Conservation (phyloP, 768 basidiomycete species). For the Steccherinum ochraceum region DNA sequence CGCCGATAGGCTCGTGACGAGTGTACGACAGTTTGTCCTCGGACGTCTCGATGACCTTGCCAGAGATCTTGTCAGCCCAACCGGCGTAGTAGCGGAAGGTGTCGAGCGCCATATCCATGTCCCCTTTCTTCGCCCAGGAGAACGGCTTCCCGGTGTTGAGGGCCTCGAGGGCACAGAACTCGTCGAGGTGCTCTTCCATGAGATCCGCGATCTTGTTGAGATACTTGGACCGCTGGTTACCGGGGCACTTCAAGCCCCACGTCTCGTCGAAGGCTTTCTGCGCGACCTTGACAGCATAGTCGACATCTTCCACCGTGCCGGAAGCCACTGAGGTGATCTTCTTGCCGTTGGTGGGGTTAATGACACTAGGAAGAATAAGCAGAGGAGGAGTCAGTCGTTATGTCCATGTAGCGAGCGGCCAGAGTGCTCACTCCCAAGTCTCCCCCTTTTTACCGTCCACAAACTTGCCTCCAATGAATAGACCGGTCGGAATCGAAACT, state of each 20-base stretch:
- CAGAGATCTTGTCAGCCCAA: slow-evolving; percentile 51
- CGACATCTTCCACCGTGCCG: slow-evolving; percentile 36
- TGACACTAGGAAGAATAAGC: not conserved
- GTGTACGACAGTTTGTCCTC: slow-evolving; percentile 60
- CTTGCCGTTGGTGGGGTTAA: slow-evolving; percentile 30
- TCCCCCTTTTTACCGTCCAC: slow-evolving; percentile 11
- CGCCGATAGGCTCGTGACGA: slow-evolving; percentile 59
- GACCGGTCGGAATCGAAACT: slow-evolving; percentile 24
- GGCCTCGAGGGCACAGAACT: slow-evolving; percentile 45
- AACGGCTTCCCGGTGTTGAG: slow-evolving; percentile 41
- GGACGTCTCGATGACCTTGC: slow-evolving; percentile 43
- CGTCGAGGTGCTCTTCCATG: slow-evolving; percentile 40
- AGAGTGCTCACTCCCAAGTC: slow-evolving; percentile 16
- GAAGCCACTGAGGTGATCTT: slow-evolving; percentile 27
- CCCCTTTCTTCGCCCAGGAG: slow-evolving; percentile 15
- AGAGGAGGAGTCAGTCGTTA: not conserved
- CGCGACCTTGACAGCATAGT: slow-evolving; percentile 37
- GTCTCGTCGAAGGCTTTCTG: slow-evolving; percentile 30
- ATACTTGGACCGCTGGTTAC: slow-evolving; percentile 31
- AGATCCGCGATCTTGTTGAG: slow-evolving; percentile 45
- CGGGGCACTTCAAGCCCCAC: slow-evolving; percentile 50
- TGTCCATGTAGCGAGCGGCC: not conserved
- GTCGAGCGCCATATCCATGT: slow-evolving; percentile 13
- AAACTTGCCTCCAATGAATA: slow-evolving; percentile 37
- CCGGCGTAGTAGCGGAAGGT: slow-evolving; percentile 45